Evolutionary conservation across 192 early-diverging fungal species (phyloP), one percentile per base, ranked within the genome.

Genomic region (Linnemannia zychae): DNA sequence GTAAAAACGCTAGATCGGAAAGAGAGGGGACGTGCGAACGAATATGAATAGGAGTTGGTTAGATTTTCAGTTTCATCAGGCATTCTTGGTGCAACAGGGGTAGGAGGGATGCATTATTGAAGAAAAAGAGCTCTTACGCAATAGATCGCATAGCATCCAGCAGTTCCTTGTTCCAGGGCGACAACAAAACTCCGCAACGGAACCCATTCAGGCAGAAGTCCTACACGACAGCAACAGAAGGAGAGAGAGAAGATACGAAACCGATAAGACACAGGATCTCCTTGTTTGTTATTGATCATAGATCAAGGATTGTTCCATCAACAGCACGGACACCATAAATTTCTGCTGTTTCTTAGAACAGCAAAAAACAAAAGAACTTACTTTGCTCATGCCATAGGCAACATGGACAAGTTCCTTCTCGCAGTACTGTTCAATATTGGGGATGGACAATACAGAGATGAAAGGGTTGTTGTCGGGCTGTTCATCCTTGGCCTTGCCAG

Each of bases 331-430:
- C 4, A 6, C 40, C 40, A 44, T 9, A 44, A 44, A 9, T 6
- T 44, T 44, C 40, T 44, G n/a, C n/a, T 44, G 40, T 44, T 9
- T 44, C 4, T 53, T 22, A 9, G 5, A 68, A 68, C 16, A 22
- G 20, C 18, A 22, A 60, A 28, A 22, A 0, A 9, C 20, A 22
- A 24, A 73, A 24, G 17, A 3, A 36, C 53, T 37, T 78, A 84
- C 97, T 87, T 98, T 98, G 77, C 94, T 95, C 74, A 98, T 81
- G 24, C 94, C 92, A 85, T 96, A 97, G 36, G 96, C 75, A 34
- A 97, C 90, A 69, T 96, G 92, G 18, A 95, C 89, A 33, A 89
- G 73, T 0, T 88, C 73, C 50, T 93, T 93, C 67, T 95, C 93
- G 49, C 94, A 94, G 60, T 91, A 88, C 3, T 89, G 53, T 49